Conservation (phyloP, 768 basidiomycete genomes). For the Strobilomyces dryophilus region DNA sequence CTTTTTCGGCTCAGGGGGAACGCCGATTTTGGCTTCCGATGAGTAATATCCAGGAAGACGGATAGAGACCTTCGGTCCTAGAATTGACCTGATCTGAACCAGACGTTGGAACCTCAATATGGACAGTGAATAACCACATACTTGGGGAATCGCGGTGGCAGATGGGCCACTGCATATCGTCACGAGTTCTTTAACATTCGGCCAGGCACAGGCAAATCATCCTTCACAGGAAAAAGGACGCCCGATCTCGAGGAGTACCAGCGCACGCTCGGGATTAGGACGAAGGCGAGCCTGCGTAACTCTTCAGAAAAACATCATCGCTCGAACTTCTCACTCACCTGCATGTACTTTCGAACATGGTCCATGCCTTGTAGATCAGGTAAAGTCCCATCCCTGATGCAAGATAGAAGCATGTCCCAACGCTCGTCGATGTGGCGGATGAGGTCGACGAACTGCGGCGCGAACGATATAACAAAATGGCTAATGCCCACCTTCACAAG, state of each 20-base stretch:
- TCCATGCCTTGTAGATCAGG: conserved; percentile 13
- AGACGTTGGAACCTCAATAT: neutral
- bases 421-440: conserved; percentile 14
- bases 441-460: conserved; percentile 7
- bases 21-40: conserved; percentile 7
- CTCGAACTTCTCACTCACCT: neutral
- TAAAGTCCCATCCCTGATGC: conserved; percentile 10
- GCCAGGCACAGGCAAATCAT: conserved; percentile 17
- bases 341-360: conserved; percentile 9
- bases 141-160: conserved; percentile 11
- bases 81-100: conserved; percentile 9
- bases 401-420: conserved; percentile 16
- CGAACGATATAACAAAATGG: neutral
- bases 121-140: neutral
- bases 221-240: conserved; percentile 10
- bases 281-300: conserved; percentile 6
- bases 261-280: conserved; percentile 14
- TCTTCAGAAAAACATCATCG: neutral
- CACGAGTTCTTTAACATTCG: neutral
- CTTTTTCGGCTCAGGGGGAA: neutral
- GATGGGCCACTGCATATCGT: conserved; percentile 11
- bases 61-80: conserved; percentile 6
- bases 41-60: conserved; percentile 6
- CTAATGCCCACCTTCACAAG: conserved; percentile 3
- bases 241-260: conserved; percentile 12